Percentiles rank a stretch among this genome's conserved stretches.
These are phyloP conservation scores for Chaetomium cochliodes DNA, from an alignment of 495 filamentous ascomycete species.

Conservation along the genomic window DNA sequence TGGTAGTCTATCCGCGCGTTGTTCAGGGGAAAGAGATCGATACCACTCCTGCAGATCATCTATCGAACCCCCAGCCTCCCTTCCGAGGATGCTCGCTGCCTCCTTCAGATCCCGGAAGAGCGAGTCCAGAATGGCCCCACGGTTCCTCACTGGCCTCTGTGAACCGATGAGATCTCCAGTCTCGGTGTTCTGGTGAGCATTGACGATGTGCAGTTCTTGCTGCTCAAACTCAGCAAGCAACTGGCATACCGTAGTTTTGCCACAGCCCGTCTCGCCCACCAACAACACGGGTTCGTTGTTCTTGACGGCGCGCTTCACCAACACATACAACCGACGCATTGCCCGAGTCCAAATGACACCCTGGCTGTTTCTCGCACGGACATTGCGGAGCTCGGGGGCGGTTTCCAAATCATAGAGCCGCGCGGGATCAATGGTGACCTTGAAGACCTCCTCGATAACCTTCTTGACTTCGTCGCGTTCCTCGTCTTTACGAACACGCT, in stretches of 20 bases:
- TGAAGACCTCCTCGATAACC: slow-evolving; percentile 92
- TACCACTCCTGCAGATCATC: slow-evolving; percentile 45
- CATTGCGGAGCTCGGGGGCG: slow-evolving; percentile 55
- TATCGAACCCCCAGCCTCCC: slow-evolving; percentile 27
- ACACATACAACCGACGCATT: slow-evolving; percentile 84
- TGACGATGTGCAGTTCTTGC: slow-evolving; percentile 79
- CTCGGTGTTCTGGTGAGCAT: slow-evolving; percentile 96
- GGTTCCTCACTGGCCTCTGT: slow-evolving; percentile 85
- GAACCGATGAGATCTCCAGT: slow-evolving; percentile 96
- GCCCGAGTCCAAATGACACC: slow-evolving; percentile 90
- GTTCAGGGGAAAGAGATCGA: slow-evolving; percentile 32
- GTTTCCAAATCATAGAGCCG: slow-evolving; percentile 62
- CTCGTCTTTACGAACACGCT: slow-evolving; percentile 87
- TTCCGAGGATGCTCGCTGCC: slow-evolving; percentile 41
- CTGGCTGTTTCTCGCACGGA: slow-evolving; percentile 48
- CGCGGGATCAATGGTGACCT: slow-evolving; percentile 71
- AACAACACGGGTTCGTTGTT: slow-evolving; percentile 93
- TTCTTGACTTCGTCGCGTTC: slow-evolving; percentile 80
- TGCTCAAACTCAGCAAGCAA: slow-evolving; percentile 76
- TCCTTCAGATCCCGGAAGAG: slow-evolving; percentile 61
- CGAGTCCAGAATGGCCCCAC: slow-evolving; percentile 63
- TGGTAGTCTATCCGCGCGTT: slow-evolving; percentile 41
- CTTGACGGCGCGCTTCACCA: slow-evolving; percentile 78
- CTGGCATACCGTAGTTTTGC: slow-evolving; percentile 96
- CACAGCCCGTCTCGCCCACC: slow-evolving; percentile 94